Conservation (phyloP, 2,329 filamentous ascomycete genomes). For the Diaporthe capsici region DNA sequence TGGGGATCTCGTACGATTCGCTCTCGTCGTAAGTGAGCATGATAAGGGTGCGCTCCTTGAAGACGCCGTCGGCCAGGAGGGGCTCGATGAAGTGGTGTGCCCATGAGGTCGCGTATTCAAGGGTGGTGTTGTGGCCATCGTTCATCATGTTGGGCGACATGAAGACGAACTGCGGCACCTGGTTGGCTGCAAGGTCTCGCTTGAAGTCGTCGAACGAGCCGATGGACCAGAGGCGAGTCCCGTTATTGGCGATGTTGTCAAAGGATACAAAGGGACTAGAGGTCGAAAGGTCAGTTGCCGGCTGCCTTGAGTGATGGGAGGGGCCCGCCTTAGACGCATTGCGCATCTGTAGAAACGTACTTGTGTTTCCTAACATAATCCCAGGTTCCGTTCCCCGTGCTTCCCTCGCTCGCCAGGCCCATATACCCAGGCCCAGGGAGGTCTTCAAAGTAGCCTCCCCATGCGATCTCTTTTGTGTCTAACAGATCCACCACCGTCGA, state of each 20-base stretch:
- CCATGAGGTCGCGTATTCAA: conserved; percentile 67
- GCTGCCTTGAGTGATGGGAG: background rate
- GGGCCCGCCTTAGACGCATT: background rate
- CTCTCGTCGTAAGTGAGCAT: conserved; percentile 72
- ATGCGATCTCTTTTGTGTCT: conserved; percentile 56
- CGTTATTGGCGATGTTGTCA: conserved; percentile 56
- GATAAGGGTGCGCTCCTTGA: conserved; percentile 68
- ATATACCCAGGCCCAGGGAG: conserved; percentile 62
- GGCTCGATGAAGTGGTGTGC: conserved; percentile 66
- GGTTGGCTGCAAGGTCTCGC: conserved; percentile 66
- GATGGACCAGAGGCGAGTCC: conserved; percentile 67
- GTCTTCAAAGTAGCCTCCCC: conserved; percentile 63
- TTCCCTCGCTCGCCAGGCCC: conserved; percentile 56
- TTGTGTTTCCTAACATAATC: conserved; percentile 61
- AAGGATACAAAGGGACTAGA: conserved; percentile 58
- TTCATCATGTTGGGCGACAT: conserved; percentile 75
- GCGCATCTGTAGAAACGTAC: conserved; percentile 43
- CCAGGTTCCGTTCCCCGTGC: conserved; percentile 50
- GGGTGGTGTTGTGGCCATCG: conserved; percentile 73
- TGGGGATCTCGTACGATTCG: conserved; percentile 65
- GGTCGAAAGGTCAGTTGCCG: background rate
- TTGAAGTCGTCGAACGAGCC: conserved; percentile 75
- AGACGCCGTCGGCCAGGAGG: conserved; percentile 63
- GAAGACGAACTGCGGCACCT: conserved; percentile 76
- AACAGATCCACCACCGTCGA: conserved; percentile 62